These are phyloP conservation scores for Botrytis sinoallii DNA, from an alignment of 2,329 filamentous ascomycete genomes.

Conservation along the genomic window DNA sequence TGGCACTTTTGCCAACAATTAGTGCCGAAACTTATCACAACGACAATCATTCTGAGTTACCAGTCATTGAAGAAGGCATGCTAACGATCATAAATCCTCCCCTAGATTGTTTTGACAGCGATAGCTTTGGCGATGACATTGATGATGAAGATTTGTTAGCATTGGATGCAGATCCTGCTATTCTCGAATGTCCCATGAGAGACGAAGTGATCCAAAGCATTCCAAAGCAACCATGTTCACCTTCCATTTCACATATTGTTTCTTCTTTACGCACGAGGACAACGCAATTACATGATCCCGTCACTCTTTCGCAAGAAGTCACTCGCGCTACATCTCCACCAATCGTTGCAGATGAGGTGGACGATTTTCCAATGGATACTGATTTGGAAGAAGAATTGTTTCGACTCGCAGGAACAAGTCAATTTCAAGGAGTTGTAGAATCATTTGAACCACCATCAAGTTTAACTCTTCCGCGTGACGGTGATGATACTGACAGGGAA, in stretches of 20 bases:
- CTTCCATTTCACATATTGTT: neutral
- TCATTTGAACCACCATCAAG: slow-evolving; percentile 27
- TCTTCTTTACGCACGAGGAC: neutral
- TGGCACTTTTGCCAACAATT: neutral
- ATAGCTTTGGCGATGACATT: slow-evolving; percentile 32
- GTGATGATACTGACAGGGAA: slow-evolving; percentile 24
- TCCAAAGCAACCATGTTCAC: neutral
- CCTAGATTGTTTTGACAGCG: neutral
- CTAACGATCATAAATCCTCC: neutral
- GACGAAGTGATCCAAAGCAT: neutral
- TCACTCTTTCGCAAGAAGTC: neutral
- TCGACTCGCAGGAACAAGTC: slow-evolving; percentile 23
- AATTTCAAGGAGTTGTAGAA: slow-evolving; percentile 22
- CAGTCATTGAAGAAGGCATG: slow-evolving; percentile 16
- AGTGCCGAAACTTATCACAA: neutral
- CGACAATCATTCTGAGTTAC: slow-evolving; percentile 19
- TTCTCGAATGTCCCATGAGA: slow-evolving; percentile 5
- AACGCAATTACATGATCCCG: neutral
- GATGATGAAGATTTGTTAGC: slow-evolving; percentile 32
- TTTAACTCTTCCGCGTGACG: slow-evolving; percentile 21
- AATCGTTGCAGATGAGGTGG: slow-evolving; percentile 19
- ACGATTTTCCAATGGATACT: slow-evolving; percentile 33
- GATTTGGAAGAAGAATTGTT: slow-evolving; percentile 32
- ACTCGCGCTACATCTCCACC: neutral
- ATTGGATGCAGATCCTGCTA: slow-evolving; percentile 19